Base-by-base conservation (phyloP, 768 basidiomycete species). In the Mycena leptocephala region DNA sequence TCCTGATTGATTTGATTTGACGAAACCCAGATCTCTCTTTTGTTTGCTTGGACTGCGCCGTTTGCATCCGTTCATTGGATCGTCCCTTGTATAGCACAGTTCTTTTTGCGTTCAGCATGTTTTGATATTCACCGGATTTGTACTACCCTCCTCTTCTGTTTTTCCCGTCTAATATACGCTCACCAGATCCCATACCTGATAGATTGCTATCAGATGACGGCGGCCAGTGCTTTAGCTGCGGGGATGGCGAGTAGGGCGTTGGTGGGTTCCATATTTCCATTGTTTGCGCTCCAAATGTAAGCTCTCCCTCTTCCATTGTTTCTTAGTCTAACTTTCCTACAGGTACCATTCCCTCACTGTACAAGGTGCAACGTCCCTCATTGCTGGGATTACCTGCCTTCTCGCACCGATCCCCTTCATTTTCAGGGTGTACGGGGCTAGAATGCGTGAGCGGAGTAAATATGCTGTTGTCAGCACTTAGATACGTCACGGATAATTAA, bases 31-130 rank as follows among this genome's bases (percentile, higher is more conserved):
- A 58, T 74, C 76, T 6, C 72, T 77, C 5, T 74, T 77, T 30
- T 77, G 20, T 77, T 77, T 26, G 72, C 76, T 5, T 77, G 76
- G 76, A 77, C 76, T 5, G 76, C 76, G 1, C 76, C 76, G 14
- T 77, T 70, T 39, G 24, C 41, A 1, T n/a, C 43, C 8, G 69
- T 77, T 7, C 76, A 77, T 32, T 77, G 76, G 76, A 74, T 77
- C 35, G 76, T 33, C 1, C 76, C 76, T 1, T 77, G 76, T 63
- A 66, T 77, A 5, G 76, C 61, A 10, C 67, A 74, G 62, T 77
- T 74, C 72, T 77, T 32, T 77, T 77, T 33, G 41, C 62, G 16
- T 64, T 37, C 37, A 73, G 71, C 63, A 74, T 74, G 67, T 62
- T 77, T 63, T 77, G 7, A 66, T 77, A 10, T 77, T 77, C 46